phyloP scores from a whole-genome alignment of 306 rosid species.

The Quercus dentata region DNA sequence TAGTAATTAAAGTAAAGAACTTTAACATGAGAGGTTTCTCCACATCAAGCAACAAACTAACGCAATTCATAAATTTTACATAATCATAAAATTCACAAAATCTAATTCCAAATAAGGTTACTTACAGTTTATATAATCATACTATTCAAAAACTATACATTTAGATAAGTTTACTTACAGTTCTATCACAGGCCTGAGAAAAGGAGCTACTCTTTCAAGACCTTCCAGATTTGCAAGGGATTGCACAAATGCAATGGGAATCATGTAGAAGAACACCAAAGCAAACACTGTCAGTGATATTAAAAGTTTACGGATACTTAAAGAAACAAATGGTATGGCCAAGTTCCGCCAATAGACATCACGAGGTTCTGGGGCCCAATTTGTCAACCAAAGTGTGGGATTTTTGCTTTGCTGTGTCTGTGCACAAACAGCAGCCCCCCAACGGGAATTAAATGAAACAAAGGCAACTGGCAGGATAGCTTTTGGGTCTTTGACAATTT shows the following conservation, averaged over 20 bases:
- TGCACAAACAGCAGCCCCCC: conserved; percentile 99
- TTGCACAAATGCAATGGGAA: conserved; percentile 97
- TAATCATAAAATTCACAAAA: not conserved
- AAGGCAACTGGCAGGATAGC: conserved; percentile 81
- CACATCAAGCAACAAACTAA: not conserved
- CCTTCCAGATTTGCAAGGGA: conserved; percentile 99
- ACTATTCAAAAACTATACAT: not conserved
- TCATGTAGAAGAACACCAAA: conserved; percentile 96
- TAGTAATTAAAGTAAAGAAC: not conserved
- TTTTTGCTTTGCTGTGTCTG: conserved; percentile 95
- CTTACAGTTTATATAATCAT: too few relatives aligned
- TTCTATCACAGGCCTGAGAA: conserved; percentile 89
- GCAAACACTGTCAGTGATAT: conserved; percentile 72
- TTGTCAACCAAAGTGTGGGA: conserved; percentile 88
- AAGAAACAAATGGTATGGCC: conserved; percentile 91
- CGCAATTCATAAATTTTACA: not conserved
- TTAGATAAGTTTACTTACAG: conserved; percentile 54
- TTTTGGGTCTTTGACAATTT: conserved; percentile 74
- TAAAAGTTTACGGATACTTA: conserved; percentile 66
- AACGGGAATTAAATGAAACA: conserved; percentile 82
- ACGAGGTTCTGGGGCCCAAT: conserved; percentile 98
- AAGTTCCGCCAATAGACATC: conserved; percentile 87
- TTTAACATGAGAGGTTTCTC: not conserved
- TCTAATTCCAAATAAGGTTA: not conserved
- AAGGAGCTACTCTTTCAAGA: conserved; percentile 96